Percentiles rank a stretch among this genome's conserved stretches.
These are phyloP conservation scores for Zygosaccharomyces gambellarensis DNA, from an alignment of 805 yeast species.

Conservation along the genomic window DNA sequence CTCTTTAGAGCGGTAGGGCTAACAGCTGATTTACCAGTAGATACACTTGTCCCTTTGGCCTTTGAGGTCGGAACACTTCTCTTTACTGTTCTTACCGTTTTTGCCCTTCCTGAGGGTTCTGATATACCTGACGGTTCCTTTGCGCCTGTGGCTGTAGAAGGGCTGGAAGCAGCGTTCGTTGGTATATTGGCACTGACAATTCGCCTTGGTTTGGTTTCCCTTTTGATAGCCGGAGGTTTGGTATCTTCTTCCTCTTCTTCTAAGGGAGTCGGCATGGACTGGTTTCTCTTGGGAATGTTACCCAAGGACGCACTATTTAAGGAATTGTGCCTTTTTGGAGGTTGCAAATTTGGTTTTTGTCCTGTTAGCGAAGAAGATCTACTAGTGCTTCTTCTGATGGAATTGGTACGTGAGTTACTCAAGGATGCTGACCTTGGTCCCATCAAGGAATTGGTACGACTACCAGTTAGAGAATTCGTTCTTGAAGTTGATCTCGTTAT, in stretches of 20 bases:
- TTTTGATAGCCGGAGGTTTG: neutral
- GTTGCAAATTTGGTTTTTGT: neutral
- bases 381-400: neutral
- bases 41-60: too few species aligned
- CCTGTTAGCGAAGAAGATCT: neutral
- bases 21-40: too few species aligned
- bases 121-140: neutral
- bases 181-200: neutral
- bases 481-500: conserved; percentile 6
- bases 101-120: neutral
- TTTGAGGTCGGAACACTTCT: neutral
- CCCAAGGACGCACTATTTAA: conserved; percentile 3
- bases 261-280: conserved; percentile 1
- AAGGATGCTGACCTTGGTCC: neutral
- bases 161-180: neutral
- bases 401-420: neutral
- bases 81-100: neutral
- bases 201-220: neutral
- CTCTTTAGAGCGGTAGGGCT: neutral
- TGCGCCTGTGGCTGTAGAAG: neutral
- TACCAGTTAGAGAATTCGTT: neutral
- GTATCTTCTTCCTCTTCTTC: conserved; percentile 4
- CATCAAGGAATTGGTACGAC: conserved; percentile 1
- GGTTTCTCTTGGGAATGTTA: neutral
- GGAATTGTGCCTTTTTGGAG: conserved; percentile 2